Base-by-base conservation (phyloP, 2,329 filamentous ascomycete species). In the Macrophomina pseudophaseolina region DNA sequence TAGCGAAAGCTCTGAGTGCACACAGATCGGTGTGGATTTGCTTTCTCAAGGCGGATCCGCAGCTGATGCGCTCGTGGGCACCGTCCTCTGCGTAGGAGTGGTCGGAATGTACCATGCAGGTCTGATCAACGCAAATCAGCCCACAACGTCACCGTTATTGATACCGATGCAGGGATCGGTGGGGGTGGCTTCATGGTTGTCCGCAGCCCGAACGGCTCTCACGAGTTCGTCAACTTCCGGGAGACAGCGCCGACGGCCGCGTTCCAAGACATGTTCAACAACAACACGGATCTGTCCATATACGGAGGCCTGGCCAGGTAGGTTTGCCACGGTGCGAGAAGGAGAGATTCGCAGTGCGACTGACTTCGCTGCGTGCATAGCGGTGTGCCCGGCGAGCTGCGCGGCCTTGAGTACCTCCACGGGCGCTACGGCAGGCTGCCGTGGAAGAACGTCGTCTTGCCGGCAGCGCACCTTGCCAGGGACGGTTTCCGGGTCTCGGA, bases 171-270 rank as follows among this genome's bases (percentile, higher is more conserved):
- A 77, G 94, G 94, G 14, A 90, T 97, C 67, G 94, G 92, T 18
- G 94, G 94, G 6, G 94, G 94, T 48, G 94, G 94, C 2, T 98
- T 98, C 79, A 91, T 93, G 85, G 83, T 97, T 4, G 87, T 97
- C 5, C 88, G 92, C 56, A 84, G 87, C 40, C 80, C 87, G 16
- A 83, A 92, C 67, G 93, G 93, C n/a, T 82, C 83, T 18, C 96
- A 94, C 74, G 93, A 97, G 74, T 89, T 90, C 67, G 88, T 98
- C 71, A 94, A 98, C 79, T 98, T 97, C 74, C 85, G 94, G 54
- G 94, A 98, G 77, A 88, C 90, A 0, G 94, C 94, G 0, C 94
- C 94, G 0, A 91, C 90, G 0, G 91, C 92, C 0, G 91, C 93
- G 0, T 89, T 85, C 70, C 84, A 93, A 77, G 87, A 96, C 73